Base-by-base conservation (phyloP, 352 stramenopile species). In the Phytopythium helicoides region DNA sequence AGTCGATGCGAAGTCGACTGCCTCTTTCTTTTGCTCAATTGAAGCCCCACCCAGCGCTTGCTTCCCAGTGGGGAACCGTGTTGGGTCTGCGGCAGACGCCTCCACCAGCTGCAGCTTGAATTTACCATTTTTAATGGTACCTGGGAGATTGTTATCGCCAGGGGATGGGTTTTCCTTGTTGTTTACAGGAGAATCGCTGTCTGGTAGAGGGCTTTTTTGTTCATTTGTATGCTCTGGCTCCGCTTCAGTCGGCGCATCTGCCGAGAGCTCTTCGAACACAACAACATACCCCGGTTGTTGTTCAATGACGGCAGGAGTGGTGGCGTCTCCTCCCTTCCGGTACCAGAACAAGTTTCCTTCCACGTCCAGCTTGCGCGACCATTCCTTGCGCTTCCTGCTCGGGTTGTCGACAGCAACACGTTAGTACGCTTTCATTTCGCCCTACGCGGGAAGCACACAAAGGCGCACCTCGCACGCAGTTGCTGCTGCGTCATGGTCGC, bases 331-430 rank as follows among this genome's bases (percentile, higher is more conserved):
- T 28, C 34, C 31, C 46, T 44, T 42, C 26, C 34, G 46, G 34
- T 88, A 76, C 82, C 82, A 92, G 35, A 78, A 76, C 18, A 85
- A 26, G 8, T 65, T 66, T 14, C 75, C 75, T 44, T 86, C 66
- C 14, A 87, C 75, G 33, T 89, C 77, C 3, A 92, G 28, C 26
- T 71, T 73, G n/a, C 81, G 69, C 15, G 52, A 67, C 81, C 81
- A 92, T 46, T 89, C 72, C 37, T 81, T 86, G 34, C 82, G 73
- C 44, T 73, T 83, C 14, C 82, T 82, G 25, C 61, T 47, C 18
- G 18, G 31, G 23, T 14, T 14, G n/a, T 55, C 39, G 39, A 22
- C n/a, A 46, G 33, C 11, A 42, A 5, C 12, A 33, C 5, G 25
- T 49, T 37, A 49, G 25, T 10, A 12, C 2, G 22, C 8, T 36